phyloP scores from a whole-genome alignment of 2,329 filamentous ascomycete species.

The Calonectria henricotiae region DNA sequence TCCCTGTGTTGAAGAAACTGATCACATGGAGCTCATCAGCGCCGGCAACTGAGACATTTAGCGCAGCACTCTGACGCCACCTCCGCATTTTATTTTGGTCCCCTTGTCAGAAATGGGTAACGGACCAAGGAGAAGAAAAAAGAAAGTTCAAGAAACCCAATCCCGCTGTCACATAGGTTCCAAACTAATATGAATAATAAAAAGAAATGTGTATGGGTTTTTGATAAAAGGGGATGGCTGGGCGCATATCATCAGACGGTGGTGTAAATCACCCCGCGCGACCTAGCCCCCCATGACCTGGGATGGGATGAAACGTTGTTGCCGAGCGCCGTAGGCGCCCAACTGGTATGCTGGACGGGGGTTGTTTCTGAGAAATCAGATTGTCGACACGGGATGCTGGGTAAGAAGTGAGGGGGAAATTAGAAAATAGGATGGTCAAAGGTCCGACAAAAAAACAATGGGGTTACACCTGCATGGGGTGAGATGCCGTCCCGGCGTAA shows the following conservation, averaged over 20 bases:
- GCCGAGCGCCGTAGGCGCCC: conserved; percentile 24
- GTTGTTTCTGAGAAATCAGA: conserved; percentile 16
- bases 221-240: not conserved
- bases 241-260: conserved; percentile 20
- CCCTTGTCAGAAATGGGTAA: conserved; percentile 2
- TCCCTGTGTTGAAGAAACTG: conserved; percentile 20
- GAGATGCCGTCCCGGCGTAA: conserved; percentile 33
- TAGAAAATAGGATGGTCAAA: conserved; percentile 21
- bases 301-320: conserved; percentile 28
- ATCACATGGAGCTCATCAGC: conserved; percentile 37
- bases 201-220: conserved; percentile 5
- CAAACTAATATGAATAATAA: conserved; percentile 6
- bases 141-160: conserved; percentile 7
- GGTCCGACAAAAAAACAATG: conserved; percentile 12
- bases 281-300: conserved; percentile 26
- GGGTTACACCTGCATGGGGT: conserved; percentile 29
- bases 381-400: conserved; percentile 20
- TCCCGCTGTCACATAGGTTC: conserved; percentile 24
- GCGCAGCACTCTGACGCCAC: conserved; percentile 38
- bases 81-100: conserved; percentile 36
- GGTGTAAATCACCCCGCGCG: conserved; percentile 26
- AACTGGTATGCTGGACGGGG: not conserved
- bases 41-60: conserved; percentile 38
- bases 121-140: conserved; percentile 19
- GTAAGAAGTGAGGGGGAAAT: conserved; percentile 26